Percentiles rank a stretch among this genome's conserved stretches.
phyloP scores from a whole-genome alignment of 148 eudicot species.

The Rhododendron molle region DNA sequence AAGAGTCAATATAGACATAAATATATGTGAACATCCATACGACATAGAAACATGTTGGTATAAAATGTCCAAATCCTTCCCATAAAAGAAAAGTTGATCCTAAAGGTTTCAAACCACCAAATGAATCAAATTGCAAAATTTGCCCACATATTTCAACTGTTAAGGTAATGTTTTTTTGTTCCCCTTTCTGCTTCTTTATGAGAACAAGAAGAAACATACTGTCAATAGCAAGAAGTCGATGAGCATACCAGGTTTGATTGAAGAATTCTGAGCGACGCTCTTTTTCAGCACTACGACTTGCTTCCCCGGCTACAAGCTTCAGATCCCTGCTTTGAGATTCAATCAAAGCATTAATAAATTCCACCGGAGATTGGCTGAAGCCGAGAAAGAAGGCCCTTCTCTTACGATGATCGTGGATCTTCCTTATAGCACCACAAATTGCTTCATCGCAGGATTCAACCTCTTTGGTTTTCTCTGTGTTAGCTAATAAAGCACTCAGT shows the following conservation, averaged over 20 bases:
- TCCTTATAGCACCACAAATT: conserved; percentile 72
- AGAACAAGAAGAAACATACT: background rate
- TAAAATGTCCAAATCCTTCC: background rate
- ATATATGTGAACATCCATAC: background rate
- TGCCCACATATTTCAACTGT: background rate
- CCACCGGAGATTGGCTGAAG: conserved; percentile 91
- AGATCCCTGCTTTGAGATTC: conserved; percentile 90
- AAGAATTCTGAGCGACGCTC: conserved; percentile 85
- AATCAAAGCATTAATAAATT: conserved; percentile 72
- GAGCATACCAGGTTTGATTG: conserved; percentile 83
- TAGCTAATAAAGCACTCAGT: conserved; percentile 65
- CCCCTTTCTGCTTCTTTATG: background rate
- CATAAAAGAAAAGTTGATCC: background rate
- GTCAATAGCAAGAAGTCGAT: background rate
- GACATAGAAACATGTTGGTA: background rate
- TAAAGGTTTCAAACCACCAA: background rate
- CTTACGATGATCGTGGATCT: conserved; percentile 83
- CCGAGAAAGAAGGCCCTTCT: conserved; percentile 91
- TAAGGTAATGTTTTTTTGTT: background rate
- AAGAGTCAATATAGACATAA: background rate
- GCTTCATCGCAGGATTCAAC: conserved; percentile 84
- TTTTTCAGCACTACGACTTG: conserved; percentile 67
- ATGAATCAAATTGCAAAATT: background rate
- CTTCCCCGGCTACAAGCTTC: conserved; percentile 75
- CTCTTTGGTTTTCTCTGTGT: conserved; percentile 84